These are phyloP conservation scores for Trichophyton simii DNA, from an alignment of 2,329 filamentous ascomycete species.

Conservation along the genomic window DNA sequence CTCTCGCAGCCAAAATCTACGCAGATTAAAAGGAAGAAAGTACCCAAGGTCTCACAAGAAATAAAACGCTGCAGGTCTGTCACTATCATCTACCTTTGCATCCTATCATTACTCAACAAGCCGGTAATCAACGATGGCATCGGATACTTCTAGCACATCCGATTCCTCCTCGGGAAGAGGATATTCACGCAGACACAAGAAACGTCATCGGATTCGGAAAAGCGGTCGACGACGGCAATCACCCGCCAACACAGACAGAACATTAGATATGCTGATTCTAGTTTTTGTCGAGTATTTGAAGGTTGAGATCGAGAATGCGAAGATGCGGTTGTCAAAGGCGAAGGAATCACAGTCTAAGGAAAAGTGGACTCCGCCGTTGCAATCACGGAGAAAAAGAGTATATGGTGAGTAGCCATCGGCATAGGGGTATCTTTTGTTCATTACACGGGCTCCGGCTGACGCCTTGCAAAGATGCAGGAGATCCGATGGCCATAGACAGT, in stretches of 20 bases:
- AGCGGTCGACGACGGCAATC: not conserved
- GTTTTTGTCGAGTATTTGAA: slow-evolving; percentile 2
- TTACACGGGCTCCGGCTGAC: not conserved
- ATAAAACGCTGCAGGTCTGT: not conserved
- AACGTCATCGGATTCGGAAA: not conserved
- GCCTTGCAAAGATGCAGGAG: not conserved
- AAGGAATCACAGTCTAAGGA: not conserved
- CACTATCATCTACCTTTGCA: not conserved
- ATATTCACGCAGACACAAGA: not conserved
- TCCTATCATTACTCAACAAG: not conserved
- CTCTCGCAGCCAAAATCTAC: not conserved
- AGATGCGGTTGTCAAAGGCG: slow-evolving; percentile 3
- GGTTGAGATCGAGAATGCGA: slow-evolving; percentile 6
- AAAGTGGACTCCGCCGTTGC: not conserved
- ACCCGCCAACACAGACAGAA: not conserved
- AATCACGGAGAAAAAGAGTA: not conserved
- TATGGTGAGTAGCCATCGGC: not conserved
- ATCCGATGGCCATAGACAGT: not conserved
- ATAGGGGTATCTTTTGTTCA: not conserved
- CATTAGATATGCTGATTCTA: not conserved
- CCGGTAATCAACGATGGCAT: not conserved
- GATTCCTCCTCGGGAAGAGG: not conserved
- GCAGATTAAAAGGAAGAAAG: not conserved
- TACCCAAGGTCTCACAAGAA: not conserved
- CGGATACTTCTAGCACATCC: not conserved